Base-by-base conservation (phyloP, 805 yeast species). In the Suhomyces pyralidae region DNA sequence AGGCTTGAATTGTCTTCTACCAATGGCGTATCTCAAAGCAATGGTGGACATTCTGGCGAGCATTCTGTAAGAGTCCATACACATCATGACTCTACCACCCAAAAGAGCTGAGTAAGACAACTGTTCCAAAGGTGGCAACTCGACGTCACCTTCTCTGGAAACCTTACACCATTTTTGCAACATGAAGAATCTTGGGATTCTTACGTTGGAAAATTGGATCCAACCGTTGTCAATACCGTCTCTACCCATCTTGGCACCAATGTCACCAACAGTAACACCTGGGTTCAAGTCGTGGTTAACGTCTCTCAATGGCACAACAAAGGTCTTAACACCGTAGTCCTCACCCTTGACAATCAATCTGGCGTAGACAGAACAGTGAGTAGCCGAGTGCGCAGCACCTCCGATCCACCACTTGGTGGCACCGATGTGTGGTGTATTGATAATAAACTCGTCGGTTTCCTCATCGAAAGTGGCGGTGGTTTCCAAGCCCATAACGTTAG, bases 401-500 rank as follows among this genome's bases (percentile, higher is more conserved):
- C 80, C 80, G 54, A 76, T 76, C 80, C 80, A 76, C 80, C 80
- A 76, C 61, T 76, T 76, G 55, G 80, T 76, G 45, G 80, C 80
- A 54, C 80, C 79, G 55, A 76, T 69, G 57, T 75, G 79, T 5
- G 80, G 80, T 28, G 80, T 76, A 63, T 73, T 72, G 56, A 76
- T 69, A 51, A 75, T 59, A 55, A 76, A 76, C 60, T 74, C 75
- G 58, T 75, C 80, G 22, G 65, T 66, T 51, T 64, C 67, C 46
- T 61, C 62, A 55, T 76, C 80, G 49, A 71, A 74, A 44, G 77
- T 61, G 40, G 69, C 69, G 14, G 91, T 87, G n/a, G 97, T 92
- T 70, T 92, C 96, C 55, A 90, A 77, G 22, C 89, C 96, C 3
- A 97, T 96, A 45, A 92, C 97, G 68, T 92, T 92, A 10, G 97